A percentile compares a stretch with the other conserved stretches of the same genome.
Evolutionary conservation across 176 grass and related monocot genomes (phyloP).

Genomic region (Lolium multiflorum): DNA sequence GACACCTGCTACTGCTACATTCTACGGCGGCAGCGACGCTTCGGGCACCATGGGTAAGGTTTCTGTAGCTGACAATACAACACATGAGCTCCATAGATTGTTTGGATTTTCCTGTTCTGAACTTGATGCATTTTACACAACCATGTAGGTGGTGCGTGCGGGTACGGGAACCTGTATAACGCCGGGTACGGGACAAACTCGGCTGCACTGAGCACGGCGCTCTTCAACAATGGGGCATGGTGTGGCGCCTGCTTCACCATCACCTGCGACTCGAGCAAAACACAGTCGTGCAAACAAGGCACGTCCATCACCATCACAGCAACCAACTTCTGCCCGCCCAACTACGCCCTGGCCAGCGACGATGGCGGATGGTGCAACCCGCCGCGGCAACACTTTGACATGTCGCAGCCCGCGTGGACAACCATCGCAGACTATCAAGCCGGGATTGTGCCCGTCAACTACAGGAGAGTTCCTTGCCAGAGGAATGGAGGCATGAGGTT

Average conservation of each 20-base stretch:
- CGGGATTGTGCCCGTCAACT: slow-evolving; percentile 42
- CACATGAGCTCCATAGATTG: not conserved
- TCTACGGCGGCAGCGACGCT: slow-evolving; percentile 16
- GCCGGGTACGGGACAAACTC: slow-evolving; percentile 47
- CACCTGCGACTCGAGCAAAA: not conserved
- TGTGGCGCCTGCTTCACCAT: slow-evolving; percentile 4
- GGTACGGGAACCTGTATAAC: slow-evolving; percentile 67
- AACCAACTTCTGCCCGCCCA: slow-evolving; percentile 95
- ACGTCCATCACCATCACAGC: slow-evolving; percentile 51
- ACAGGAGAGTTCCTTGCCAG: slow-evolving; percentile 40
- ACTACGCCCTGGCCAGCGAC: slow-evolving; percentile 52
- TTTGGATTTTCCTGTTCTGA: too few species aligned
- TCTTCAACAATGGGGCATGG: not conserved
- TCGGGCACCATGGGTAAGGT: not conserved
- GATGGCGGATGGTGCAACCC: slow-evolving; percentile 43
- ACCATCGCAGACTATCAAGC: slow-evolving; percentile 37
- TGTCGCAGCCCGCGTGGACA: slow-evolving; percentile 69
- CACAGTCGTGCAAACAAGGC: not conserved
- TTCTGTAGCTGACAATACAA: not conserved
- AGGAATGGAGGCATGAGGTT: slow-evolving; percentile 48
- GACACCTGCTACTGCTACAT: slow-evolving; percentile 9
- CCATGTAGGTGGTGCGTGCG: slow-evolving; percentile 61
- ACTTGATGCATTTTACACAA: too few species aligned
- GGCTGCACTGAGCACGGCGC: slow-evolving; percentile 11
- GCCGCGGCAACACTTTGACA: slow-evolving; percentile 66